Percentiles rank a stretch among this genome's conserved stretches.
These are phyloP conservation scores for Linum trigynum DNA, from an alignment of 345 rosid genomes.

Conservation along the genomic window DNA sequence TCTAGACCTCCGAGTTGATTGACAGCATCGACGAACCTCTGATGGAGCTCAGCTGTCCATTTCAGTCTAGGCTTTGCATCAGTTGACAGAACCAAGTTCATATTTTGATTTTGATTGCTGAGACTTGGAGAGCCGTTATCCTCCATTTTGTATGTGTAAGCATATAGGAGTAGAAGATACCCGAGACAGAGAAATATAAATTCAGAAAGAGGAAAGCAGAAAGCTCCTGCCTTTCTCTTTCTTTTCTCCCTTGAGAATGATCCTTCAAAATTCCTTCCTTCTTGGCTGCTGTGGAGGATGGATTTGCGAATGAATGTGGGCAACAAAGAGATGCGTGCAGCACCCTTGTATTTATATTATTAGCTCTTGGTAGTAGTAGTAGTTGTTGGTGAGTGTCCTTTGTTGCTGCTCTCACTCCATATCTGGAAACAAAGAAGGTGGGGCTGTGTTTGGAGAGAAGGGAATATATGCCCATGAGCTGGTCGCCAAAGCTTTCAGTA, in stretches of 20 bases:
- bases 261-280: neutral
- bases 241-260: neutral
- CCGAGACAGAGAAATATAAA: neutral
- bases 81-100: slow-evolving; percentile 68
- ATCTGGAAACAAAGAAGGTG: slow-evolving; percentile 59
- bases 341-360: slow-evolving; percentile 19
- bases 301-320: neutral
- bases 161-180: neutral
- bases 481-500: slow-evolving; percentile 26
- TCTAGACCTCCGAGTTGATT: slow-evolving; percentile 82
- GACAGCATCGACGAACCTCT: slow-evolving; percentile 67
- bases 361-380: slow-evolving; percentile 17
- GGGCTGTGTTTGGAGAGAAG: slow-evolving; percentile 42
- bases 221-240: neutral
- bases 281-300: neutral
- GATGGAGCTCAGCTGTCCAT: slow-evolving; percentile 95
- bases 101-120: slow-evolving; percentile 35
- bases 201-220: no score
- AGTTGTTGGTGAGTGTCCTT: slow-evolving; percentile 30
- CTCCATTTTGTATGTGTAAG: neutral
- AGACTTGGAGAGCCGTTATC: neutral
- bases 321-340: slow-evolving; percentile 18
- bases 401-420: slow-evolving; percentile 48
- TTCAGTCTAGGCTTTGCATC: slow-evolving; percentile 96
- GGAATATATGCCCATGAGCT: slow-evolving; percentile 74